Conservation (phyloP, 495 filamentous ascomycete species). For the Trichocladium uniseriatum region DNA sequence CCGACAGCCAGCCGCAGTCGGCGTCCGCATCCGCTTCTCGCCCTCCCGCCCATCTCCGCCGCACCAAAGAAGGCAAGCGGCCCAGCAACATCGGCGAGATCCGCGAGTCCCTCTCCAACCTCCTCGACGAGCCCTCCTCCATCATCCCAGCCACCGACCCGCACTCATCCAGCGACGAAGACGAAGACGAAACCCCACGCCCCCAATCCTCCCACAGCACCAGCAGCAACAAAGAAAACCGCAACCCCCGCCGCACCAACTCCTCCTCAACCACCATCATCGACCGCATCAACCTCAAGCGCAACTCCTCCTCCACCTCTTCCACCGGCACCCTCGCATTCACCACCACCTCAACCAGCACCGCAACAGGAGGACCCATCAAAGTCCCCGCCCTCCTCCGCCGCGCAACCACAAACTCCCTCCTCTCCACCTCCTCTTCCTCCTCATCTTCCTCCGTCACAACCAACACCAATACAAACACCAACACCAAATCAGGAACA, state of each 20-base stretch:
- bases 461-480: constrained; percentile 11
- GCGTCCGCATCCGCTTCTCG: constrained; percentile 10
- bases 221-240: constrained; percentile 34
- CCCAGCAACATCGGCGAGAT: constrained; percentile 68
- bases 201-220: constrained; percentile 18
- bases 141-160: constrained; percentile 38
- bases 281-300: constrained; percentile 74
- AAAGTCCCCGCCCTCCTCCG: constrained; percentile 71
- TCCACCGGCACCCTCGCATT: constrained; percentile 51
- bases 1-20: constrained; percentile 41
- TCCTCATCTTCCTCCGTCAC: constrained; percentile 1
- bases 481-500: constrained; percentile 25
- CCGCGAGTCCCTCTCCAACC: constrained; percentile 65
- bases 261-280: constrained; percentile 53
- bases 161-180: constrained; percentile 35
- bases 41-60: constrained; percentile 44
- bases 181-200: constrained; percentile 22
- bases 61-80: constrained; percentile 48
- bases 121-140: constrained; percentile 60
- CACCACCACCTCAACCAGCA: constrained; percentile 21
- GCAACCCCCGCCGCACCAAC: constrained; percentile 33
- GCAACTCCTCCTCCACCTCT: constrained; percentile 40
- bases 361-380: constrained; percentile 40
- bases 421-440: constrained; percentile 23
- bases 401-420: constrained; percentile 59